These are phyloP conservation scores for Ilyonectria sp. DNA, from an alignment of 2,329 filamentous ascomycete genomes.

Conservation along the genomic window DNA sequence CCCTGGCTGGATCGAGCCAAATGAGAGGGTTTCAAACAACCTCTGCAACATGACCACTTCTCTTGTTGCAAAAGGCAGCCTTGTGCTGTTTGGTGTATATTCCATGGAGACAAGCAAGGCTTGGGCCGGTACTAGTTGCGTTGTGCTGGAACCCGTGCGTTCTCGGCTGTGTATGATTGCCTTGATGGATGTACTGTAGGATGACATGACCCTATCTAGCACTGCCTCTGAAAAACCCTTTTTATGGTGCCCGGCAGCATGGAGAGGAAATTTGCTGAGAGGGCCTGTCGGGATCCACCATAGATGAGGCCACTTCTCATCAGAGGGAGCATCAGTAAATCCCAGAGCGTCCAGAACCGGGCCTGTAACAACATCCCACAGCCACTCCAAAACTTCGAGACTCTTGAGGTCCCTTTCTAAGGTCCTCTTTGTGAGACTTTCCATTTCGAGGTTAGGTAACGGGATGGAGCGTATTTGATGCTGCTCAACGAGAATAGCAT, in stretches of 20 bases:
- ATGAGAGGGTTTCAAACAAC: conserved; percentile 20
- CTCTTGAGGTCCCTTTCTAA: too few relatives aligned
- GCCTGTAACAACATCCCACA: conserved; percentile 48
- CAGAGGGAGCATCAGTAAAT: conserved; percentile 34
- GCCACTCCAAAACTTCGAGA: conserved; percentile 45
- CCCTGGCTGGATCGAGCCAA: conserved; percentile 5
- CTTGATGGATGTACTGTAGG: conserved; percentile 54
- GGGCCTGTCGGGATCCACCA: conserved; percentile 55
- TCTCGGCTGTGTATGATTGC: conserved; percentile 45
- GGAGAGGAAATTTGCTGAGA: conserved; percentile 50
- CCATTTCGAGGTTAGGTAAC: too few relatives aligned
- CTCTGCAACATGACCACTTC: conserved; percentile 39
- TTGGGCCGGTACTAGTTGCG: background rate
- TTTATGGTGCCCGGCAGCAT: conserved; percentile 53
- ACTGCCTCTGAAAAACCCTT: conserved; percentile 41
- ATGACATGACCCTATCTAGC: conserved; percentile 56
- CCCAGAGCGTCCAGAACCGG: conserved; percentile 49
- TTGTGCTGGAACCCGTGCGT: too few relatives aligned
- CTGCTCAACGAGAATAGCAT: background rate
- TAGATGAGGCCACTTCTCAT: conserved; percentile 46
- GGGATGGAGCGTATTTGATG: too few relatives aligned
- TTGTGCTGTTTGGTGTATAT: conserved; percentile 8
- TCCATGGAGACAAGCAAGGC: conserved; percentile 51
- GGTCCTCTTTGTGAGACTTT: too few relatives aligned
- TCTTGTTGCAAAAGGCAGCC: conserved; percentile 34